Conservation (phyloP, 2,329 filamentous ascomycete genomes). For the Mollisiaceae sp. region DNA sequence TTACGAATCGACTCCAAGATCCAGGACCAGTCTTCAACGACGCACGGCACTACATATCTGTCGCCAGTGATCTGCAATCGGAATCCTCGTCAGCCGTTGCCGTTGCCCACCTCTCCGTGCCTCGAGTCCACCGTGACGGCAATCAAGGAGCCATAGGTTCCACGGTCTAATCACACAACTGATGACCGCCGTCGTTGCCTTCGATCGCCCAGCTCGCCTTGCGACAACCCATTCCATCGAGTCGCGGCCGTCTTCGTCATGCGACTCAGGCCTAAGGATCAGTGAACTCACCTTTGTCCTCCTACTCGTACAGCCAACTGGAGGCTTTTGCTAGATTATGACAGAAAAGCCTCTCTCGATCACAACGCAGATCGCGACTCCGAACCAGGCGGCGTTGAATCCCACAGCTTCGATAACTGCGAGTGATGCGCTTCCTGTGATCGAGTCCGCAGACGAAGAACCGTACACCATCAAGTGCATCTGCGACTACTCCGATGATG, state of each 20-base stretch:
- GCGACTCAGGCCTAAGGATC: constrained; percentile 44
- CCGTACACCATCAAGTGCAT: constrained; percentile 98
- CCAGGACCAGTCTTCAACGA: constrained; percentile 8
- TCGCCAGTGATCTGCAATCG: constrained; percentile 1
- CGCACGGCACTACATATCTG: neutral
- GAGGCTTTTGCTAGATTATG: constrained; percentile 46
- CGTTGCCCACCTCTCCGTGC: constrained; percentile 9
- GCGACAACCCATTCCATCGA: constrained; percentile 40
- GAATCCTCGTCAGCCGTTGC: neutral
- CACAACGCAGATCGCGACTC: constrained; percentile 44
- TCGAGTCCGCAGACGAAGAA: constrained; percentile 69
- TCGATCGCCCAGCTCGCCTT: constrained; percentile 34
- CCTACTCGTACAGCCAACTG: constrained; percentile 40
- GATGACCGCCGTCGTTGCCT: constrained; percentile 36
- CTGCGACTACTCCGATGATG: constrained; percentile 90
- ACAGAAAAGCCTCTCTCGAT: constrained; percentile 45
- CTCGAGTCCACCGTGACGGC: constrained; percentile 29
- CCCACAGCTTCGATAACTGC: constrained; percentile 31
- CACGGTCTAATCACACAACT: constrained; percentile 31
- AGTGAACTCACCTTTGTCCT: constrained; percentile 44
- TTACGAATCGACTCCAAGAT: constrained; percentile 2
- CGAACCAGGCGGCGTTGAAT: constrained; percentile 36
- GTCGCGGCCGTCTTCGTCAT: constrained; percentile 46
- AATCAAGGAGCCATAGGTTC: constrained; percentile 17
- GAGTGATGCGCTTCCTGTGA: constrained; percentile 39